Evolutionary conservation across 495 filamentous ascomycete genomes (phyloP).

Genomic region (Daldinia loculata): DNA sequence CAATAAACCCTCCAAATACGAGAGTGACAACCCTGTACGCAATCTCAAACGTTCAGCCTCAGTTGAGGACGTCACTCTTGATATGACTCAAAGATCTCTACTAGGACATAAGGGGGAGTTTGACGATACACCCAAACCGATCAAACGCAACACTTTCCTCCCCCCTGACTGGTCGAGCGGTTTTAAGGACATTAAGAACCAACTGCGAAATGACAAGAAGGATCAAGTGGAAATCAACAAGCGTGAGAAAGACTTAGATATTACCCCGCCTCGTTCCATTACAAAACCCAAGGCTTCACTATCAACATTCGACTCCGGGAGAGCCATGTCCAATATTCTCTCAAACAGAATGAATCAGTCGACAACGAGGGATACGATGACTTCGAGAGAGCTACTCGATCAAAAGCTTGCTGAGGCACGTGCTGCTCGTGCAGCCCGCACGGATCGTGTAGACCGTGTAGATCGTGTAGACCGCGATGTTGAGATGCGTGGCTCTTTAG

Average conservation of each 20-base stretch:
- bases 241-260: slow-evolving; percentile 24
- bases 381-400: slow-evolving; percentile 9
- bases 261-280: slow-evolving; percentile 8
- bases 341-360: slow-evolving; percentile 34
- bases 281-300: slow-evolving; percentile 1
- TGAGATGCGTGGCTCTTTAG: slow-evolving; percentile 25
- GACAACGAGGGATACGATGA: slow-evolving; percentile 3
- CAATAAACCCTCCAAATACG: slow-evolving; percentile 37
- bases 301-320: slow-evolving; percentile 12
- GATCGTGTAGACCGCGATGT: slow-evolving; percentile 11
- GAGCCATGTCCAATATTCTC: slow-evolving; percentile 36
- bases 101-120: slow-evolving; percentile 20
- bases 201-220: slow-evolving; percentile 27
- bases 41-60: slow-evolving; percentile 32
- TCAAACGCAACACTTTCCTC: slow-evolving; percentile 1
- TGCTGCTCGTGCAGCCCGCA: background rate
- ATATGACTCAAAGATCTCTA: slow-evolving; percentile 36
- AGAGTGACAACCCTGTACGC: slow-evolving; percentile 16
- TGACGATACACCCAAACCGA: background rate
- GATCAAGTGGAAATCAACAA: slow-evolving; percentile 44
- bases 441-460: slow-evolving; percentile 4
- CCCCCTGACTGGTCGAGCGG: slow-evolving; percentile 36
- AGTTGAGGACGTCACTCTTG: slow-evolving; percentile 38
- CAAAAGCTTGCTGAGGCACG: slow-evolving; percentile 19
- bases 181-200: slow-evolving; percentile 31